Evolutionary conservation across 768 basidiomycete species (phyloP).

Genomic region (Lenzites betulinus): DNA sequence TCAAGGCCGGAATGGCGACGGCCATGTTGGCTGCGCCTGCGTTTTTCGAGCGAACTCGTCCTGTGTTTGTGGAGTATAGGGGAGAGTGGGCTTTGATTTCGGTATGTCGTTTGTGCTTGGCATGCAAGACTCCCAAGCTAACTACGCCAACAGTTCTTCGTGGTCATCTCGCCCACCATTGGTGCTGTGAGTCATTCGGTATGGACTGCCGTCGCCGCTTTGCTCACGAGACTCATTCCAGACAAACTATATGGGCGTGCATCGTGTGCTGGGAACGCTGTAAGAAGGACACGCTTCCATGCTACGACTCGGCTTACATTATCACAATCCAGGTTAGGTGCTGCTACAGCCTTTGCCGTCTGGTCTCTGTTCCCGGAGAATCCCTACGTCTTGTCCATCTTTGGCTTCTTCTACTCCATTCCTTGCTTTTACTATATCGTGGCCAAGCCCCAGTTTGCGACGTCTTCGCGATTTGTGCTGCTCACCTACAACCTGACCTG

Average conservation of each 20-base stretch:
- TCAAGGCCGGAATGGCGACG: constrained; percentile 85
- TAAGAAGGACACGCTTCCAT: constrained; percentile 39
- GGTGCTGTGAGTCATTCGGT: constrained; percentile 64
- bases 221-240: constrained; percentile 33
- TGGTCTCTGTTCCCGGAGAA: constrained; percentile 80
- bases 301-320: background rate
- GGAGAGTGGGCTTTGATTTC: constrained; percentile 98
- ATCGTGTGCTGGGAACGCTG: constrained; percentile 87
- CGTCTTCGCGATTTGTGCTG: constrained; percentile 77
- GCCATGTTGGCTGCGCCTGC: constrained; percentile 86
- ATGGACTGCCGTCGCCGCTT: background rate
- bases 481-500: constrained; percentile 90
- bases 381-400: constrained; percentile 69
- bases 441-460: constrained; percentile 71
- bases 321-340: constrained; percentile 62
- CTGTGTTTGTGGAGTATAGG: constrained; percentile 75
- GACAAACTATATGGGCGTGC: constrained; percentile 85
- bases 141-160: constrained; percentile 60
- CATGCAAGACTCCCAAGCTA: constrained; percentile 4
- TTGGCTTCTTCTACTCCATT: constrained; percentile 87
- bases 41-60: constrained; percentile 78
- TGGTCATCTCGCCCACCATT: constrained; percentile 90
- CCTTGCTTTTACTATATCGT: constrained; percentile 95
- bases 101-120: constrained; percentile 39
- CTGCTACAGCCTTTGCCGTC: constrained; percentile 67